Evolutionary conservation across 805 yeast species (phyloP).

Genomic region (Lipomyces japonicus): DNA sequence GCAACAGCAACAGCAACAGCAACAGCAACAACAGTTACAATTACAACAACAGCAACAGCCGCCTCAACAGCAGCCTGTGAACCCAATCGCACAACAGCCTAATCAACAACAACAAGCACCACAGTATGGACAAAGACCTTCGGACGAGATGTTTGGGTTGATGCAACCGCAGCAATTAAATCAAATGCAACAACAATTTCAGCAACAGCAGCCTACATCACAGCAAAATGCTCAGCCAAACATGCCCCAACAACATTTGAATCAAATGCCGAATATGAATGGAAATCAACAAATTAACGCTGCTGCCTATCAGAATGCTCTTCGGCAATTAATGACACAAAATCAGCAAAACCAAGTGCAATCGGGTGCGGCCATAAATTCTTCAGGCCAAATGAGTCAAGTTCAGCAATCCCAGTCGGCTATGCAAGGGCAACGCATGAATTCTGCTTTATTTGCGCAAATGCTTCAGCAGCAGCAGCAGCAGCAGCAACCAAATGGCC

Average conservation of each 20-base stretch:
- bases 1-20: constrained; percentile 2
- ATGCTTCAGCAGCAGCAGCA: constrained; percentile 10
- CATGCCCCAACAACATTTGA: constrained; percentile 3
- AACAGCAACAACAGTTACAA: neutral
- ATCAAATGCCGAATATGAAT: neutral
- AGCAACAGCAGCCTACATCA: constrained; percentile 9
- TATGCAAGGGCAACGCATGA: neutral
- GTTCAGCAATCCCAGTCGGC: no score
- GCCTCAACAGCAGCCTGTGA: constrained; percentile 11
- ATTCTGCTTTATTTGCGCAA: constrained; percentile 8
- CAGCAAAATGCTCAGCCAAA: constrained; percentile 3
- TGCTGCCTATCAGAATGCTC: constrained; percentile 20
- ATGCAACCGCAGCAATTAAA: constrained; percentile 19
- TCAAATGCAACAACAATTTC: constrained; percentile 16
- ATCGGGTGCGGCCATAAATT: no score
- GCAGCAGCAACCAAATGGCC: constrained; percentile 8
- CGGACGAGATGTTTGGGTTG: constrained; percentile 12
- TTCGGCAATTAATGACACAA: constrained; percentile 23
- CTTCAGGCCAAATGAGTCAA: no score
- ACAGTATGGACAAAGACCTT: constrained; percentile 1
- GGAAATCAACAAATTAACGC: neutral
- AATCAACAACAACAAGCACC: constrained; percentile 16
- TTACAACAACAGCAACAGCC: constrained; percentile 16
- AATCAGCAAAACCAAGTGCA: constrained; percentile 19
- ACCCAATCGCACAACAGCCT: constrained; percentile 17